A percentile compares a stretch with the other conserved stretches of the same genome.
Evolutionary conservation across 352 stramenopile genomes (phyloP).

Genomic region (Globisporangium lucens): DNA sequence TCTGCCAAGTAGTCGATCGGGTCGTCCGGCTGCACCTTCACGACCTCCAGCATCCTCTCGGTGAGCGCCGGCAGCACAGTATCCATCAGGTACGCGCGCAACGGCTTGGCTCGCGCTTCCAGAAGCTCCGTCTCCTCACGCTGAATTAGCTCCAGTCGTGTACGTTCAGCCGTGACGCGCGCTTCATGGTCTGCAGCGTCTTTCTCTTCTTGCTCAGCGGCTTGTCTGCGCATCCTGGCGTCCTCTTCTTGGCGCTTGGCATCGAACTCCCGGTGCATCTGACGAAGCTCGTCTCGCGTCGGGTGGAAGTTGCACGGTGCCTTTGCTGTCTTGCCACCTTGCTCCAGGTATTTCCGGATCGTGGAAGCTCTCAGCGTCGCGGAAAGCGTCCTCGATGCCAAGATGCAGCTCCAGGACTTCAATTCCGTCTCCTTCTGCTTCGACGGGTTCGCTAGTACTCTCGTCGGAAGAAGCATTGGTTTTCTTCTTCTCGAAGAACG

Average conservation of each 20-base stretch:
- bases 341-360: constrained; percentile 75
- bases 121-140: constrained; percentile 79
- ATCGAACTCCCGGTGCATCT: constrained; percentile 39
- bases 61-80: constrained; percentile 82
- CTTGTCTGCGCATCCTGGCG: constrained; percentile 26
- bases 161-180: constrained; percentile 50
- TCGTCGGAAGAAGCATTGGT: background rate
- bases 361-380: constrained; percentile 34
- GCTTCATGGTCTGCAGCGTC: constrained; percentile 42
- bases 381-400: constrained; percentile 39
- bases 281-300: constrained; percentile 58
- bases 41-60: constrained; percentile 85
- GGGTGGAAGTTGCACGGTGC: constrained; percentile 82
- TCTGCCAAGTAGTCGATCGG: constrained; percentile 87
- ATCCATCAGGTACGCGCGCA: constrained; percentile 83
- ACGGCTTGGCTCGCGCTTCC: constrained; percentile 71
- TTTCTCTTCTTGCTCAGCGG: constrained; percentile 48
- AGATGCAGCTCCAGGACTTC: constrained; percentile 72
- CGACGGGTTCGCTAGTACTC: constrained; percentile 1
- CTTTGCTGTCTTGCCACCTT: constrained; percentile 42
- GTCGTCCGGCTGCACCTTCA: constrained; percentile 81
- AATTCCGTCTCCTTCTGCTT: constrained; percentile 28
- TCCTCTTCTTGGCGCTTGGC: constrained; percentile 52
- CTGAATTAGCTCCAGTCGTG: constrained; percentile 69
- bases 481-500: constrained; percentile 63